phyloP scores from a whole-genome alignment of 345 rosid species.

The Rhodamnia rubescens region DNA sequence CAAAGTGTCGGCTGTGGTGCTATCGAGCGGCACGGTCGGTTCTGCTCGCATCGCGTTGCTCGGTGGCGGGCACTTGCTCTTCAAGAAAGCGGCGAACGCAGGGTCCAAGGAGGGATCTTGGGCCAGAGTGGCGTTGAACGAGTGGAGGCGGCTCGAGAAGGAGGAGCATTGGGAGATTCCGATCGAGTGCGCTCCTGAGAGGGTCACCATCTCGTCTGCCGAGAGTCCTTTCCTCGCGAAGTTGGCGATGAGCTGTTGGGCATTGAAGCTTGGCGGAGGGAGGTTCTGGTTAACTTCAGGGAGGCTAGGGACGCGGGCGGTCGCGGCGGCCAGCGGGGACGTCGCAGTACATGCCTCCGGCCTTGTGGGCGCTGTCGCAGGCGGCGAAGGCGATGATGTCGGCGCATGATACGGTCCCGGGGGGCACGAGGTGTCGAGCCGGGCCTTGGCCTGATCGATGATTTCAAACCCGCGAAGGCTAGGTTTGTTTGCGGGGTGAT shows the following conservation, averaged over 20 bases:
- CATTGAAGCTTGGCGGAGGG: slow-evolving; percentile 11
- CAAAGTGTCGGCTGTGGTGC: slow-evolving; percentile 6
- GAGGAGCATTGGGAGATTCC: slow-evolving; percentile 32
- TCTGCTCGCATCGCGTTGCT: background rate
- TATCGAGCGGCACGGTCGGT: slow-evolving; percentile 7
- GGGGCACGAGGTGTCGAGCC: slow-evolving; percentile 24
- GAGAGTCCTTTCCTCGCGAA: slow-evolving; percentile 28
- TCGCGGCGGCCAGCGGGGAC: slow-evolving; percentile 39
- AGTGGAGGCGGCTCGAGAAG: slow-evolving; percentile 21
- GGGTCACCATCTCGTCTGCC: slow-evolving; percentile 35
- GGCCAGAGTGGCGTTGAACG: slow-evolving; percentile 15
- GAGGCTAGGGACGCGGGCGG: slow-evolving; percentile 7
- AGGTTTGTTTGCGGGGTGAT: slow-evolving; percentile 21
- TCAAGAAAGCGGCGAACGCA: slow-evolving; percentile 13
- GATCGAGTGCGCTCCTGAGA: slow-evolving; percentile 37
- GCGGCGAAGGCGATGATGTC: slow-evolving; percentile 45
- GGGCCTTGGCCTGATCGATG: slow-evolving; percentile 25
- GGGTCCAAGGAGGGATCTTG: slow-evolving; percentile 30
- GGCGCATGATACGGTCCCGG: slow-evolving; percentile 26
- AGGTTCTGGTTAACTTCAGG: slow-evolving; percentile 13
- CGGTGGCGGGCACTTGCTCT: slow-evolving; percentile 21
- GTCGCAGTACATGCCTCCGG: slow-evolving; percentile 13
- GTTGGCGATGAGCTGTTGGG: slow-evolving; percentile 8
- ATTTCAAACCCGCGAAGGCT: slow-evolving; percentile 36
- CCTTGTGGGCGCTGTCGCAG: slow-evolving; percentile 13